Percentiles rank a stretch among this genome's conserved stretches.
phyloP scores from a whole-genome alignment of 2,329 filamentous ascomycete species.

The Aspergillus intermedius region DNA sequence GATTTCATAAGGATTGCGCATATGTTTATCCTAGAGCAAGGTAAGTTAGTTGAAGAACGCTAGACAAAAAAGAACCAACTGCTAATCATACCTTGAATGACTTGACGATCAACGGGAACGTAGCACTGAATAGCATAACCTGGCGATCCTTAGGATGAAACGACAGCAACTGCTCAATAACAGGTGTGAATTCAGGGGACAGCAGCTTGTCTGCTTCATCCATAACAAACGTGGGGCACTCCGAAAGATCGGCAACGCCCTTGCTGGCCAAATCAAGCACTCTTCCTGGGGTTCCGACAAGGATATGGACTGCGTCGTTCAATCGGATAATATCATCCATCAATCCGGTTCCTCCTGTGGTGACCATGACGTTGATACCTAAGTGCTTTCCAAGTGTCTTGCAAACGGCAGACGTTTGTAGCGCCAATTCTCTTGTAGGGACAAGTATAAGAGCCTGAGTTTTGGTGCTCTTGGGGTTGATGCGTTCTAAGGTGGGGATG shows the following conservation, averaged over 20 bases:
- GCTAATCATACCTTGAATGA: conserved; percentile 61
- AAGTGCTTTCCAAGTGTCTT: conserved; percentile 97
- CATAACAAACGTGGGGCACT: conserved; percentile 98
- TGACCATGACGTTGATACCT: conserved; percentile 98
- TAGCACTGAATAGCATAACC: conserved; percentile 98
- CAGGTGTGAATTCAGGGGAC: conserved; percentile 92
- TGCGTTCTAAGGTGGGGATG: conserved; percentile 88
- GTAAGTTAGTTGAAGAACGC: too few species aligned
- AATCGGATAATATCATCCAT: conserved; percentile 96
- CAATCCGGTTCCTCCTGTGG: conserved; percentile 88
- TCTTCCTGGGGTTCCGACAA: conserved; percentile 93
- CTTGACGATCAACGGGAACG: conserved; percentile 95
- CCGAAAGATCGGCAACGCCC: conserved; percentile 89
- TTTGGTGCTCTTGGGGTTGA: conserved; percentile 94
- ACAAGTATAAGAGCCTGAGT: conserved; percentile 95
- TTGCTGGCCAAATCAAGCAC: conserved; percentile 96
- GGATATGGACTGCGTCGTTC: conserved; percentile 90
- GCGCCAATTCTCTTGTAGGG: conserved; percentile 89
- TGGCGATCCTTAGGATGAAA: conserved; percentile 97
- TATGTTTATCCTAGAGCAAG: conserved; percentile 68
- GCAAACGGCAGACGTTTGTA: conserved; percentile 98
- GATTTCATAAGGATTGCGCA: conserved; percentile 94
- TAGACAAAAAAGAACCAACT: background rate
- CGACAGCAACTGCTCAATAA: conserved; percentile 89
- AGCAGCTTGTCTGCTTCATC: conserved; percentile 98